These are phyloP conservation scores for Saururus chinensis DNA, from an alignment of 164 flowering plant genomes.

Conservation along the genomic window DNA sequence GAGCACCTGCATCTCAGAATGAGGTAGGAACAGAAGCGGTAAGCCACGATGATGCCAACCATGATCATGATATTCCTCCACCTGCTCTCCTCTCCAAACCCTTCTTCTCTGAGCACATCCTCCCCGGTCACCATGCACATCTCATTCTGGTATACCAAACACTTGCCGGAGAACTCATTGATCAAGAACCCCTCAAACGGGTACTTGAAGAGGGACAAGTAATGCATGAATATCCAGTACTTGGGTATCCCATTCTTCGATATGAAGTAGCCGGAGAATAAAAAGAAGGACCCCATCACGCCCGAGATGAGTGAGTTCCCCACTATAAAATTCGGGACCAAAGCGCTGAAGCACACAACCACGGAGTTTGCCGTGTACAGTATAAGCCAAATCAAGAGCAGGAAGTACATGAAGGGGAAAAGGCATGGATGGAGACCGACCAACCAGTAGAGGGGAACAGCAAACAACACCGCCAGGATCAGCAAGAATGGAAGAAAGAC, in stretches of 20 bases:
- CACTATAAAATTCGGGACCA: constrained; percentile 87
- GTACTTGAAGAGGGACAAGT: constrained; percentile 81
- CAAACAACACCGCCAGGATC: constrained; percentile 56
- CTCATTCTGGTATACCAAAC: constrained; percentile 67
- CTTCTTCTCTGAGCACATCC: constrained; percentile 70
- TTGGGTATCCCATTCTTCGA: constrained; percentile 63
- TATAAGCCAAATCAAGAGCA: constrained; percentile 69
- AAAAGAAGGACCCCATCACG: constrained; percentile 86
- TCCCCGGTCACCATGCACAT: constrained; percentile 57
- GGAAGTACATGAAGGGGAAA: constrained; percentile 48
- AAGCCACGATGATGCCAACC: constrained; percentile 64
- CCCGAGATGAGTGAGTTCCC: constrained; percentile 86
- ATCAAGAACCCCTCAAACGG: constrained; percentile 92
- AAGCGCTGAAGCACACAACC: constrained; percentile 88
- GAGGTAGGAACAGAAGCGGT: constrained; percentile 79
- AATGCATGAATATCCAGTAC: constrained; percentile 91
- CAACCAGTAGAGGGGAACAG: constrained; percentile 75
- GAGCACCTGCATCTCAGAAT: constrained; percentile 80
- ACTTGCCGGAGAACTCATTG: constrained; percentile 81
- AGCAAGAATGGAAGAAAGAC: constrained; percentile 83
- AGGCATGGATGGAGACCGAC: constrained; percentile 62
- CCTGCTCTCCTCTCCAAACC: constrained; percentile 51
- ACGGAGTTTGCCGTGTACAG: constrained; percentile 89
- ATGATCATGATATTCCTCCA: constrained; percentile 75
- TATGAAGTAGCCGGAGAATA: constrained; percentile 94